These are phyloP conservation scores for Guyanaporus albipodus DNA, from an alignment of 768 basidiomycete species.

Conservation along the genomic window DNA sequence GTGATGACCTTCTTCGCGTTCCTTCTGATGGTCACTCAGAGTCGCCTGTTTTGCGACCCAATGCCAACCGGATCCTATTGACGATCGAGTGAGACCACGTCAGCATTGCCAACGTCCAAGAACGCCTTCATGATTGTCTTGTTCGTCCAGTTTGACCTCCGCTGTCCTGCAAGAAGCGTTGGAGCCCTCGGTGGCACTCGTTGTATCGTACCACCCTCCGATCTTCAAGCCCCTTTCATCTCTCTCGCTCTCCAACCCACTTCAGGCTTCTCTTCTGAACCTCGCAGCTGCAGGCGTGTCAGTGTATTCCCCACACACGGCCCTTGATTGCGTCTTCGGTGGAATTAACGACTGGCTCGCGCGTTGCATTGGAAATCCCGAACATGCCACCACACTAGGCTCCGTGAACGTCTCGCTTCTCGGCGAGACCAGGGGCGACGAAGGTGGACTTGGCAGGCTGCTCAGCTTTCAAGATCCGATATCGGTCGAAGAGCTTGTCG, in stretches of 20 bases:
- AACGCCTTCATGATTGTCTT: conserved; percentile 19
- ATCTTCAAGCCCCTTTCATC: conserved; percentile 75
- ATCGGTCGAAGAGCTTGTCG: conserved; percentile 55
- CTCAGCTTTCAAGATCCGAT: conserved; percentile 59
- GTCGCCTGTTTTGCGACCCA: conserved; percentile 47
- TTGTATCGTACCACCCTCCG: conserved; percentile 83
- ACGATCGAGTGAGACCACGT: conserved; percentile 60
- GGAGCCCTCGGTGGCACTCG: conserved; percentile 53
- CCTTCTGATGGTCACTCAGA: conserved; percentile 33
- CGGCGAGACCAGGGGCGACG: conserved; percentile 39
- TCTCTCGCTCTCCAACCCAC: conserved; percentile 69
- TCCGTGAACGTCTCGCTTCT: conserved; percentile 31
- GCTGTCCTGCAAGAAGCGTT: conserved; percentile 69
- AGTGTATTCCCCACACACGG: conserved; percentile 84
- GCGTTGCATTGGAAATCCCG: conserved; percentile 41
- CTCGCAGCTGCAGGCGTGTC: conserved; percentile 83
- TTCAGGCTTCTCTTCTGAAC: conserved; percentile 75
- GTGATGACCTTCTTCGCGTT: conserved; percentile 3
- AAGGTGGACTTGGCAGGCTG: conserved; percentile 66
- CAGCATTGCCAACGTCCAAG: conserved; percentile 1
- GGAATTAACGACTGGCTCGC: conserved; percentile 94
- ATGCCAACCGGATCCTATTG: conserved; percentile 50
- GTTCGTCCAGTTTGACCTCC: conserved; percentile 57
- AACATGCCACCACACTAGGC: conserved; percentile 27
- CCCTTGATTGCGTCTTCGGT: conserved; percentile 77